Evolutionary conservation across 176 grass and related monocot species (phyloP).

Genomic region (Aechmea fasciata): DNA sequence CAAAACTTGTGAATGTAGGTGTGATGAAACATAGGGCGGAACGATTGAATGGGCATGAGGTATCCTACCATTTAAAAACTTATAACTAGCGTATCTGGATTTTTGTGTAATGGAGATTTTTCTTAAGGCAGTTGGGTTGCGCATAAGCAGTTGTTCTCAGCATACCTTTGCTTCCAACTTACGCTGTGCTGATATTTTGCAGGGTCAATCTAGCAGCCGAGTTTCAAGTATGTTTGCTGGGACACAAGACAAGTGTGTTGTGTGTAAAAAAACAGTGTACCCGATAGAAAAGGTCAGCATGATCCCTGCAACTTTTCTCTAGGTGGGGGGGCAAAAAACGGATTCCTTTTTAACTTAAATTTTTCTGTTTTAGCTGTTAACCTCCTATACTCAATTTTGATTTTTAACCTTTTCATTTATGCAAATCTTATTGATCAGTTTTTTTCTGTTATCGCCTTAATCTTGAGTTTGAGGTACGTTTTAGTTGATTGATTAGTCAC

Average conservation of each 20-base stretch:
- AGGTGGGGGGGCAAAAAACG: no score
- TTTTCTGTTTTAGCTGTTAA: no score
- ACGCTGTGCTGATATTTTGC: slow-evolving; percentile 21
- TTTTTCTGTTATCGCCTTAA: no score
- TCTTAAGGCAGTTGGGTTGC: no score
- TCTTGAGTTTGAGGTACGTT: no score
- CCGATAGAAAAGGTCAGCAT: slow-evolving; percentile 77
- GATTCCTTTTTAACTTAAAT: no score
- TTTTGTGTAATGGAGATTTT: neutral
- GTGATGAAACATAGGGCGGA: slow-evolving; percentile 56
- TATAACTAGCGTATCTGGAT: neutral
- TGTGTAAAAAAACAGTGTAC: slow-evolving; percentile 89
- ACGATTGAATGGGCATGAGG: slow-evolving; percentile 56
- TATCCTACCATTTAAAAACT: slow-evolving; percentile 15
- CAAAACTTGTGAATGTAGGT: slow-evolving; percentile 33
- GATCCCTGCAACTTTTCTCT: neutral
- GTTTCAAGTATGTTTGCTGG: slow-evolving; percentile 80
- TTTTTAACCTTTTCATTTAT: no score
- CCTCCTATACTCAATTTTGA: no score
- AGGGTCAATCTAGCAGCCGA: slow-evolving; percentile 55
- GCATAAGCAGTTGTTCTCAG: slow-evolving; percentile 8
- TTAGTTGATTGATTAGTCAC: no score
- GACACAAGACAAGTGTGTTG: slow-evolving; percentile 86
- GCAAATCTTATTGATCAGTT: no score
- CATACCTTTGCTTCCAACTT: slow-evolving; percentile 3